A percentile compares a stretch with the other conserved stretches of the same genome.
phyloP scores from a whole-genome alignment of 176 grass and related monocot genomes.

The Rhynchospora pubera region DNA sequence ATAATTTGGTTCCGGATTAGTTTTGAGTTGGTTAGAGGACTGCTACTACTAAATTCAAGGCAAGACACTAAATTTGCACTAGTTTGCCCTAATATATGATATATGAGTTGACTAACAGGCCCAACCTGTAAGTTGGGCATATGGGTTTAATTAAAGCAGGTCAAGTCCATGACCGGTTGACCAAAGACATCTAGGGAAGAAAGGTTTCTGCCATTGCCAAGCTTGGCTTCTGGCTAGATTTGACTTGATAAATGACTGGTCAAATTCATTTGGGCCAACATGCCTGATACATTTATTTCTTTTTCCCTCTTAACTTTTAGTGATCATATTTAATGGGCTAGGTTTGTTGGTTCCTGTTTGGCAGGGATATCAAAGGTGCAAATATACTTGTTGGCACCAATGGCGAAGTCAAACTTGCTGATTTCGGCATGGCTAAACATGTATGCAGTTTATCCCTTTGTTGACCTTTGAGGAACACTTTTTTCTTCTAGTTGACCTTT shows the following conservation, averaged over 20 bases:
- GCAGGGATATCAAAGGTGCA: constrained; percentile 97
- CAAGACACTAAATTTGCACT: not conserved
- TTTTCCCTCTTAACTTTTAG: constrained; percentile 2
- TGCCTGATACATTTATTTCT: not conserved
- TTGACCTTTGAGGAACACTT: constrained; percentile 4
- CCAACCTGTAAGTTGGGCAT: not conserved
- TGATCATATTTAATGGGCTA: constrained; percentile 3
- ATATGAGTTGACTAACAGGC: not conserved
- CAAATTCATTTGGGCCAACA: not conserved
- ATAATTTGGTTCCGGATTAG: not conserved
- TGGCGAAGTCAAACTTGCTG: constrained; percentile 95
- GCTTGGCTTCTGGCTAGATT: not conserved
- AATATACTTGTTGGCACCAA: constrained; percentile 96
- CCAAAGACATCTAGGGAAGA: not conserved
- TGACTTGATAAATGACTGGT: not conserved
- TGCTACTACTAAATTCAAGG: not conserved
- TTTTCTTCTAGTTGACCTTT: constrained; percentile 8
- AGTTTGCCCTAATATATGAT: not conserved
- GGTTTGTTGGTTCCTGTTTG: constrained; percentile 21
- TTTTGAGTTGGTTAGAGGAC: not conserved
- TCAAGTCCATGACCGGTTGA: not conserved
- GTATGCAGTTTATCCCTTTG: constrained; percentile 39
- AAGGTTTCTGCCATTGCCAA: not conserved
- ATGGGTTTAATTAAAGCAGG: not conserved
- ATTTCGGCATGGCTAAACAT: constrained; percentile 99